Evolutionary conservation across 129 eudicot species (phyloP).

Genomic region (Chrysanthemum seticuspe): DNA sequence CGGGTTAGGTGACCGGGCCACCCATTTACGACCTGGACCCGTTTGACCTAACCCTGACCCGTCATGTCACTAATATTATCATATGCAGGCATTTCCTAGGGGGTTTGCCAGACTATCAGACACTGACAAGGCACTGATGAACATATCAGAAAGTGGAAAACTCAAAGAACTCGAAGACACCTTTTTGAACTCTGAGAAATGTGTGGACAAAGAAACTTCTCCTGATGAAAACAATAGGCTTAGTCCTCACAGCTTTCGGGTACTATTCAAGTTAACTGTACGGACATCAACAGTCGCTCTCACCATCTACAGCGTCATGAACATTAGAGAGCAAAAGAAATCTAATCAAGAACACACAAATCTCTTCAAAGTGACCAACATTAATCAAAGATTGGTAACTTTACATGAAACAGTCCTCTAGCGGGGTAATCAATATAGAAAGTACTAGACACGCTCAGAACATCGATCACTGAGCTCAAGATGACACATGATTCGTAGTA

Average conservation of each 20-base stretch:
- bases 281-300: constrained; percentile 30
- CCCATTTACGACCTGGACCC: no score
- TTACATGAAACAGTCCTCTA: constrained; percentile 22
- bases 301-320: constrained; percentile 17
- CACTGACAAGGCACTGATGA: constrained; percentile 40
- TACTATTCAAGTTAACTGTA: constrained; percentile 24
- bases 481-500: neutral
- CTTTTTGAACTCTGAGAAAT: constrained; percentile 30
- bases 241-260: constrained; percentile 20
- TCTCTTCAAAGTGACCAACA: constrained; percentile 8
- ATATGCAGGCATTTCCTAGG: constrained; percentile 41
- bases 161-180: constrained; percentile 32
- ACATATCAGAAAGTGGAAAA: constrained; percentile 34
- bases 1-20: no score
- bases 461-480: constrained; percentile 2
- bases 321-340: constrained; percentile 13
- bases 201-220: constrained; percentile 19
- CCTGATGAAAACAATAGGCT: constrained; percentile 24
- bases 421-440: constrained; percentile 3
- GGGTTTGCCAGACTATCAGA: constrained; percentile 34
- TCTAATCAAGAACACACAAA: constrained; percentile 16
- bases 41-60: no score
- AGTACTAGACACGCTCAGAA: constrained; percentile 3
- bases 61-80: no score
- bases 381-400: constrained; percentile 8